phyloP scores from a whole-genome alignment of 495 filamentous ascomycete genomes.

The Tuber brumale region DNA sequence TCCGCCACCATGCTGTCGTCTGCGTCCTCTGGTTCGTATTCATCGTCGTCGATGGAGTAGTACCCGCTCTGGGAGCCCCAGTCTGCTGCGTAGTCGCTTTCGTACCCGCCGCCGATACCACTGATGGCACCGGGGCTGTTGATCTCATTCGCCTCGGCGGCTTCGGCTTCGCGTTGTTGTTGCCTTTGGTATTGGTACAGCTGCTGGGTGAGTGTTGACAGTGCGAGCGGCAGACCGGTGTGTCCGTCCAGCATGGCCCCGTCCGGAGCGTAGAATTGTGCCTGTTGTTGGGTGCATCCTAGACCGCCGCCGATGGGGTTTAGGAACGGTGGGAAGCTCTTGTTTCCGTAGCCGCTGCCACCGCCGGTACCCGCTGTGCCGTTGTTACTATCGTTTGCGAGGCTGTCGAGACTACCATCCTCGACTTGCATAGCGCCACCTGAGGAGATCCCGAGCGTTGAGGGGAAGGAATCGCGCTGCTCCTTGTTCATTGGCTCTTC shows the following conservation, averaged over 20 bases:
- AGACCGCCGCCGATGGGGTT: conserved; percentile 41
- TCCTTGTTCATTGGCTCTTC: background rate
- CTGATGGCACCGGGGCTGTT: conserved; percentile 8
- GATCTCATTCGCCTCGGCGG: conserved; percentile 15
- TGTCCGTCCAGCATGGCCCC: conserved; percentile 27
- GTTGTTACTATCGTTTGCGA: conserved; percentile 5
- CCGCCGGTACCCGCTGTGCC: conserved; percentile 22
- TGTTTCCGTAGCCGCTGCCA: conserved; percentile 15
- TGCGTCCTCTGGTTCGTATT: conserved; percentile 53
- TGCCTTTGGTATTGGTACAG: conserved; percentile 39
- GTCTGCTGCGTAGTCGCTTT: conserved; percentile 25
- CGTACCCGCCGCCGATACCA: conserved; percentile 16
- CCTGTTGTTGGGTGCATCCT: conserved; percentile 36
- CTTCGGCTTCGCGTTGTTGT: conserved; percentile 38
- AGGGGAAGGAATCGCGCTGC: conserved; percentile 20
- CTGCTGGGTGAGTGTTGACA: conserved; percentile 36
- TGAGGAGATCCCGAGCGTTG: conserved; percentile 30
- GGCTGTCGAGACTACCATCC: conserved; percentile 30
- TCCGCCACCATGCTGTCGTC: conserved; percentile 90
- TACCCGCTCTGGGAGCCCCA: conserved; percentile 34
- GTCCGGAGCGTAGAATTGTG: conserved; percentile 39
- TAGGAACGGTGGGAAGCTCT: conserved; percentile 37
- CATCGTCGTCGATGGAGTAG: conserved; percentile 49
- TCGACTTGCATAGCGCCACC: conserved; percentile 31
- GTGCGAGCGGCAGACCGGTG: conserved; percentile 39